Conservation (phyloP, 257 asterid species). For the Ajuga chamaepitys region DNA sequence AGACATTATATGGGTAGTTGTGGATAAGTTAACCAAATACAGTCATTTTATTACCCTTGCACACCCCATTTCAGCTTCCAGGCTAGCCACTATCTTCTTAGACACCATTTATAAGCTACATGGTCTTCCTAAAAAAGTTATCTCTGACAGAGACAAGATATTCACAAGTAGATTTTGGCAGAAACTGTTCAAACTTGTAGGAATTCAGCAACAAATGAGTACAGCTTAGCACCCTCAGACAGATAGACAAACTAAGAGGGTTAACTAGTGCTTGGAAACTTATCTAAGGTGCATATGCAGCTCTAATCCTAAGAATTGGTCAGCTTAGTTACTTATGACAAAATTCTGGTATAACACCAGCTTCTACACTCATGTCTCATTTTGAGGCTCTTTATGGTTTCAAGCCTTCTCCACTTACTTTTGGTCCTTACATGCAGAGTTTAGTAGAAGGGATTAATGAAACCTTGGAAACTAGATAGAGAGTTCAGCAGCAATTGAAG, state of each 20-base stretch:
- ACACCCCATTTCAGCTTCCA: neutral
- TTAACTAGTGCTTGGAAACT: neutral
- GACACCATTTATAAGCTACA: neutral
- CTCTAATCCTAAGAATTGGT: too few relatives aligned
- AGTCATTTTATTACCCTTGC: neutral
- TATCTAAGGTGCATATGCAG: too few relatives aligned
- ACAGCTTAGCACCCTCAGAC: neutral
- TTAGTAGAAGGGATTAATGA: too few relatives aligned
- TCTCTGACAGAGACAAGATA: neutral
- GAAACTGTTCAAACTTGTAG: neutral
- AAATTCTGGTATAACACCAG: too few relatives aligned
- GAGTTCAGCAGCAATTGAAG: too few relatives aligned
- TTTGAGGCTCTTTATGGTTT: too few relatives aligned
- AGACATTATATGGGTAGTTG: neutral
- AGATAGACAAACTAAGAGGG: neutral
- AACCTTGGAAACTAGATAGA: too few relatives aligned
- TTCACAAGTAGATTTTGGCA: neutral
- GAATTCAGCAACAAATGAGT: neutral
- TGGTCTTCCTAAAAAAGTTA: neutral
- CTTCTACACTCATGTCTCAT: too few relatives aligned
- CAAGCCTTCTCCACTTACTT: too few relatives aligned
- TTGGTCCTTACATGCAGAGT: too few relatives aligned
- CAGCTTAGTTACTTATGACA: too few relatives aligned
- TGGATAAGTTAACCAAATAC: neutral
- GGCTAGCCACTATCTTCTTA: neutral